phyloP scores from a whole-genome alignment of 2,329 filamentous ascomycete species.

The Sporothrix dimorphospora region DNA sequence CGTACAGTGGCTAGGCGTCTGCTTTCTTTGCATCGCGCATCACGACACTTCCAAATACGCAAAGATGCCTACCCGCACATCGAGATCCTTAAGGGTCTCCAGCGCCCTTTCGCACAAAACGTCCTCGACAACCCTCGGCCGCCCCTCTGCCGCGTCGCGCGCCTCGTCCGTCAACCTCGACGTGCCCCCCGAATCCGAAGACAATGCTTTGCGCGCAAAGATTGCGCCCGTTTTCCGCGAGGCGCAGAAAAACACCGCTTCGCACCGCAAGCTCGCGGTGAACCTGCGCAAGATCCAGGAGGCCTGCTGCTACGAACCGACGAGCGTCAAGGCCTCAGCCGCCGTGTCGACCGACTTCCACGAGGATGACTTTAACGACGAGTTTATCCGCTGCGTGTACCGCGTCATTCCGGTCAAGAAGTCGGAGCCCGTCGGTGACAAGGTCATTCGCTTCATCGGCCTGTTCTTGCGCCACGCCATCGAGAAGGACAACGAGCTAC shows the following conservation, averaged over 20 bases:
- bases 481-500: constrained; percentile 71
- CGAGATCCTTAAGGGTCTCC: constrained; percentile 51
- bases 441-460: constrained; percentile 83
- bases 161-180: constrained; percentile 50
- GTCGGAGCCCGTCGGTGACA: constrained; percentile 84
- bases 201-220: constrained; percentile 71
- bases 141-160: constrained; percentile 53
- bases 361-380: constrained; percentile 83
- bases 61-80: constrained; percentile 55
- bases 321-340: constrained; percentile 44
- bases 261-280: constrained; percentile 86
- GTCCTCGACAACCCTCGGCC: constrained; percentile 45
- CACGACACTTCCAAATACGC: constrained; percentile 14
- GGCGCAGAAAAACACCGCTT: constrained; percentile 86
- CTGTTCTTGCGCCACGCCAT: constrained; percentile 76
- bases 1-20: not conserved
- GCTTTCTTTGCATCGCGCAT: constrained; percentile 1
- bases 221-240: constrained; percentile 75
- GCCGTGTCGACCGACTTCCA: constrained; percentile 68
- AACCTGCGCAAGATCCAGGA: constrained; percentile 90
- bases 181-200: constrained; percentile 72
- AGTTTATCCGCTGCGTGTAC: constrained; percentile 81
- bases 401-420: constrained; percentile 88
- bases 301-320: constrained; percentile 70
- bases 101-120: constrained; percentile 46